phyloP scores from a whole-genome alignment of 192 early-diverging fungal species.

The Backusella sp. region DNA sequence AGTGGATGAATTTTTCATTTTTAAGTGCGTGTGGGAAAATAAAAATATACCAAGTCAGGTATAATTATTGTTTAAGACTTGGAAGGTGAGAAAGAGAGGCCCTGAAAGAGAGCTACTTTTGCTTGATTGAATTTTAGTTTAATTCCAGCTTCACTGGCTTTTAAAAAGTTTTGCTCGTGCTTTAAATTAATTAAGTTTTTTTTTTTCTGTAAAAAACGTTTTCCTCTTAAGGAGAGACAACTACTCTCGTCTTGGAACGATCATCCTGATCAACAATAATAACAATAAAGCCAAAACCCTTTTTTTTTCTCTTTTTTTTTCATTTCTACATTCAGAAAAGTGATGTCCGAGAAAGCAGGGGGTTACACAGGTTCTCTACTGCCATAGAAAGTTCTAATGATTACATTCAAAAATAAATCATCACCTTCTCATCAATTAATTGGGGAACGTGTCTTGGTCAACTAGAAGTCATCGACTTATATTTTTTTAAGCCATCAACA shows the following conservation, averaged over 20 bases:
- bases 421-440: neutral
- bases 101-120: neutral
- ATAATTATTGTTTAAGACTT: conserved; percentile 7
- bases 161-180: neutral
- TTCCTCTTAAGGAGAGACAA: neutral
- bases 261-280: neutral
- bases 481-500: neutral
- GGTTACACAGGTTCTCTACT: neutral
- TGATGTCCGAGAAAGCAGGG: neutral
- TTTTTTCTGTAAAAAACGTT: conserved; percentile 1
- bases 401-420: neutral
- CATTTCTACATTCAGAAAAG: neutral
- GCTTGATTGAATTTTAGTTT: neutral
- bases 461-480: neutral
- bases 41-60: neutral
- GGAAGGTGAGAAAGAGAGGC: neutral
- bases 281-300: neutral
- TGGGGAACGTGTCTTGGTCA: neutral
- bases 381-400: neutral
- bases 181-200: neutral
- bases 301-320: neutral
- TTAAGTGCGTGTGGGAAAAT: neutral
- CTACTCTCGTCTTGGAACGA: neutral
- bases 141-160: neutral
- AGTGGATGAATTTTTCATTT: neutral